phyloP scores from a whole-genome alignment of 1,139 yeast species.

The Candida labiduridarum region DNA sequence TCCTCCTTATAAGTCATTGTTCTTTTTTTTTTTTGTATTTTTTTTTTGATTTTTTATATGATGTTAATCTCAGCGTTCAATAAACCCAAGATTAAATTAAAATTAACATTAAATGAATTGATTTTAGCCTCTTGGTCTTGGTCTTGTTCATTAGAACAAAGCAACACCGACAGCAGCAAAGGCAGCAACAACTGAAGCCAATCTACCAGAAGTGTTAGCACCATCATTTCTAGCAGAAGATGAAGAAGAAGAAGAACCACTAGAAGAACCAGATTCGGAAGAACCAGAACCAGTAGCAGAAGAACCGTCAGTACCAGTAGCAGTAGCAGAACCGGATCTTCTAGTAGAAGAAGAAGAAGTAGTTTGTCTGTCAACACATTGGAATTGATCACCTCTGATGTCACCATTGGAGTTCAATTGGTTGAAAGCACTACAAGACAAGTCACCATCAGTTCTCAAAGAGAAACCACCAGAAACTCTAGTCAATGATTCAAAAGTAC shows the following conservation, averaged over 20 bases:
- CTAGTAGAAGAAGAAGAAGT: constrained; percentile 49
- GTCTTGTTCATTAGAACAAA: constrained; percentile 50
- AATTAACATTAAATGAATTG: background rate
- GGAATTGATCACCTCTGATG: constrained; percentile 86
- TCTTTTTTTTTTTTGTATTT: background rate
- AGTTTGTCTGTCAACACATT: constrained; percentile 70
- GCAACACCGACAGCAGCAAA: constrained; percentile 66
- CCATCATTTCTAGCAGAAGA: constrained; percentile 23
- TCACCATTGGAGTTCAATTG: constrained; percentile 68
- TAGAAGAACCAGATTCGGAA: constrained; percentile 24
- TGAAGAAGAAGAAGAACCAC: constrained; percentile 23
- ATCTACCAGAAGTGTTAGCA: constrained; percentile 39
- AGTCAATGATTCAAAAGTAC: constrained; percentile 69
- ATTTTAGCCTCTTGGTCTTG: background rate
- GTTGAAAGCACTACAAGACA: constrained; percentile 80
- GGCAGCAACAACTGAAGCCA: constrained; percentile 57
- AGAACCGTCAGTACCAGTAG: constrained; percentile 24
- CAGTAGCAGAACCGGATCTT: constrained; percentile 30
- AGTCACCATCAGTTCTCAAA: constrained; percentile 74
- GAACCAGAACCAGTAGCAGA: constrained; percentile 20
- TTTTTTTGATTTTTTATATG: background rate
- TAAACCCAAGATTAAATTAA: background rate
- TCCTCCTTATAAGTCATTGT: background rate
- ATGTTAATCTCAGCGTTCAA: too few species aligned
- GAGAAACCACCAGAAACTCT: constrained; percentile 91